Conservation (phyloP, 371 early-diverging fungal genomes). For the Mucor saturninus region DNA sequence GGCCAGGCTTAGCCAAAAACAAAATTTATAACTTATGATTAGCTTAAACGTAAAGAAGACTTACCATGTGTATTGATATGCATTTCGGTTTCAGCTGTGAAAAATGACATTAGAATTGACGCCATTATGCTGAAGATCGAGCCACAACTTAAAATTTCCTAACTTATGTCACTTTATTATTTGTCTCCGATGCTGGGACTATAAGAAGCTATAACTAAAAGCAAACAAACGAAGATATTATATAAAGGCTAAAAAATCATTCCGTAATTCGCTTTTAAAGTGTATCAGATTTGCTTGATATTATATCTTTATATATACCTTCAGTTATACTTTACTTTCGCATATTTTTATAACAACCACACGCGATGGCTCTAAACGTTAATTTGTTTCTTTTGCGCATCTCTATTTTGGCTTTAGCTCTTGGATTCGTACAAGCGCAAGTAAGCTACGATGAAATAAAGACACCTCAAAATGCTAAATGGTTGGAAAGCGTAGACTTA, state of each 20-base stretch:
- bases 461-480: slow-evolving; percentile 22
- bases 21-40: too few species aligned
- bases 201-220: not conserved
- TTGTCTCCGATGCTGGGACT: not conserved
- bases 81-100: not conserved
- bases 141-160: not conserved
- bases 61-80: too few species aligned
- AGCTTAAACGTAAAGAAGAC: too few species aligned
- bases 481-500: slow-evolving; percentile 60
- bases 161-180: not conserved
- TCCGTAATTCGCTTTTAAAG: too few species aligned
- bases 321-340: not conserved
- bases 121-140: not conserved
- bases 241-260: not conserved
- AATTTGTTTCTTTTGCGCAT: not conserved
- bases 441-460: slow-evolving; percentile 3
- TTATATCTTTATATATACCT: not conserved
- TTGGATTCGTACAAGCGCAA: not conserved
- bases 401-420: not conserved
- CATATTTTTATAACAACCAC: not conserved
- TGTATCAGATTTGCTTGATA: not conserved
- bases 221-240: not conserved
- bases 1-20: too few species aligned
- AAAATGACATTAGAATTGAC: not conserved
- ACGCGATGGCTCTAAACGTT: not conserved